Base-by-base conservation (phyloP, 495 filamentous ascomycete species). In the Podospora pseudopauciseta region DNA sequence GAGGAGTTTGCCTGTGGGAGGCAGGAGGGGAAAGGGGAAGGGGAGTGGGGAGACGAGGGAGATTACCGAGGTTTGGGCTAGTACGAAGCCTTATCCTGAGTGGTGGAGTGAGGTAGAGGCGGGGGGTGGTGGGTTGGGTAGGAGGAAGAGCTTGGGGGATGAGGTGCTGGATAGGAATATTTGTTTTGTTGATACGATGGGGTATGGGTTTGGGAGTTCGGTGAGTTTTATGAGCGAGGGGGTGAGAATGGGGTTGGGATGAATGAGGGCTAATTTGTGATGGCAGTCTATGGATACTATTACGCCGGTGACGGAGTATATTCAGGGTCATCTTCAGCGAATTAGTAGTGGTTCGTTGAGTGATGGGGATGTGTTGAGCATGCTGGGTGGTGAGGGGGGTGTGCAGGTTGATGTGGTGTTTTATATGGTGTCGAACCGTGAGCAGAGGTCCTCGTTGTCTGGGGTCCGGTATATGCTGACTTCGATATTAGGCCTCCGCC, bases 151-250 rank as follows among this genome's bases (percentile, higher is more conserved):
- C 71, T 79, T 88, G 66, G 91, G 89, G 9, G 95, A 95, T 66
- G 84, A 88, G 39, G 88, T 97, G 54, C 82, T 99, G 65, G 95
- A 99, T 74, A 85, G 95, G 34, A 99, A 99, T 79, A 72, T 99
- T 11, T 97, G 93, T 75, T 99, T 99, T 76, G 90, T 97, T 65
- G 95, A 99, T 81, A 96, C 93, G 11, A 89, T 90, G 27, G 88
- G 91, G n/a, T 91, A 88, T 77, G 85, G 85, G 18, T 81, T 78
- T 72, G 85, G 84, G 44, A 83, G 86, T 54, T 90, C 88, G 57
- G 87, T 86, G 72, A 74, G 86, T 26, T 49, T n/a, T 15, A 6
- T n/a, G 9, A 32, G 30, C 4, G 30, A 32, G 4, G 30, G 30
- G 7, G 30, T 32, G 30, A 5, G 7, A 32, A 32, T 5, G 30